Base-by-base conservation (phyloP, 306 rosid genomes). In the Quercus mongolica region DNA sequence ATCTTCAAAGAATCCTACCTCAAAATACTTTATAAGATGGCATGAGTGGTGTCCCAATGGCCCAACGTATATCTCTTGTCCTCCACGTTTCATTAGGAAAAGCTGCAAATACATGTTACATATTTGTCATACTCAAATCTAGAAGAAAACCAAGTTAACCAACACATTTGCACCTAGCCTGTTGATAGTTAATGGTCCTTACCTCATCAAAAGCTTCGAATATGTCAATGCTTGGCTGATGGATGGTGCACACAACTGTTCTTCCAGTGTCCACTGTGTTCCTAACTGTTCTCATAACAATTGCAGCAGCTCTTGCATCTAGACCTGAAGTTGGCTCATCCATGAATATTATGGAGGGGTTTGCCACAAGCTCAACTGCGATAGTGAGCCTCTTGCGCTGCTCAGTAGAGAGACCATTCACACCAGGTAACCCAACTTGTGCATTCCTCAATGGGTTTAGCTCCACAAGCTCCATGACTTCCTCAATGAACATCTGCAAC, bases 191-290 rank as follows among this genome's bases (percentile, higher is more conserved):
- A 20, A 18, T 15, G 21, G 62, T 65, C 61, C 38, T 84, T 18
- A 87, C 91, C 85, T 88, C 91, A 67, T 86, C 89, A 54, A 88
- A 88, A 63, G 86, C 84, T 78, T 88, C 91, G 3, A 88, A 88
- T 56, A 88, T 85, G 86, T 88, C 89, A n/a, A 88, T 88, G 74
- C 91, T 86, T 18, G 91, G 91, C 69, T 88, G 89, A 69, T 88
- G 91, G 65, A 88, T 88, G 51, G 91, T 88, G 83, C 91, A 88
- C 6, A 85, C 86, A 1, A 88, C 91, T 18, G 91, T 88, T 80
- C 90, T 82, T 62, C 90, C 88, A 0, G 90, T 87, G 54, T 87
- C 85, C 18, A 85, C 91, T 0, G 87, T 87, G 85, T 85, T 87
- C 77, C 89, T 78, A 71, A 87, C 89, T 5, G 91, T 85, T 77